Evolutionary conservation across 768 basidiomycete species (phyloP).

Genomic region (Phanerochaete sordida): DNA sequence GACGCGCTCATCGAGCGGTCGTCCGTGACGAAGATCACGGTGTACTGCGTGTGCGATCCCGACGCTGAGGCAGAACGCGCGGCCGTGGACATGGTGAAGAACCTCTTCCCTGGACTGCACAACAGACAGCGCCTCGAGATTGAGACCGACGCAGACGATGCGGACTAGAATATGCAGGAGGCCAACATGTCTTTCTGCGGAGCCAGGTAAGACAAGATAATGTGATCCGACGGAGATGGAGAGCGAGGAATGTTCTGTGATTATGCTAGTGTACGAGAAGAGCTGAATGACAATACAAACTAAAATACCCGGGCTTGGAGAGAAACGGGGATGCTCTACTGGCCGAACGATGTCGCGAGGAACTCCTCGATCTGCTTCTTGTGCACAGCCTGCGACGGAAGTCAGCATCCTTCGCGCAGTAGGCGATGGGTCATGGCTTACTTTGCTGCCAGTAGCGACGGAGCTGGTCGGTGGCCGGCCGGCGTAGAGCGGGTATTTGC

Average conservation of each 20-base stretch:
- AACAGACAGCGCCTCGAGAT: not conserved
- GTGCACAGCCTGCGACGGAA: constrained; percentile 57
- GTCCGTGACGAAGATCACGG: not conserved
- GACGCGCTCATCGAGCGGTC: not conserved
- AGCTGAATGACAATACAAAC: not conserved
- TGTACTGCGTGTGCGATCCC: not conserved
- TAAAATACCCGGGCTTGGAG: not conserved
- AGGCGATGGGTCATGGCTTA: constrained; percentile 24
- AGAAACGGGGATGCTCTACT: constrained; percentile 5
- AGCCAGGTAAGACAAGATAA: too few relatives aligned
- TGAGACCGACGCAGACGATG: not conserved
- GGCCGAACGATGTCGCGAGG: constrained; percentile 55
- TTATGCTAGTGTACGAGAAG: not conserved
- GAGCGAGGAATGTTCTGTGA: not conserved
- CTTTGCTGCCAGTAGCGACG: constrained; percentile 90
- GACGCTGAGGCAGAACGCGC: not conserved
- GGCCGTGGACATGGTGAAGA: not conserved
- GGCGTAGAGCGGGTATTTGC: constrained; percentile 88
- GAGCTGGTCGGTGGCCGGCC: constrained; percentile 91
- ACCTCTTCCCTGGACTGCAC: not conserved
- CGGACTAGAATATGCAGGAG: too few relatives aligned
- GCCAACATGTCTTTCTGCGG: too few relatives aligned
- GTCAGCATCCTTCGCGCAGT: constrained; percentile 16
- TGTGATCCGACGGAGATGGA: not conserved
- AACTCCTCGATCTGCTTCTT: constrained; percentile 89